Evolutionary conservation across 2,329 filamentous ascomycete species (phyloP), one percentile per base, ranked within the genome.

Genomic region (Colletotrichum liaoningense): DNA sequence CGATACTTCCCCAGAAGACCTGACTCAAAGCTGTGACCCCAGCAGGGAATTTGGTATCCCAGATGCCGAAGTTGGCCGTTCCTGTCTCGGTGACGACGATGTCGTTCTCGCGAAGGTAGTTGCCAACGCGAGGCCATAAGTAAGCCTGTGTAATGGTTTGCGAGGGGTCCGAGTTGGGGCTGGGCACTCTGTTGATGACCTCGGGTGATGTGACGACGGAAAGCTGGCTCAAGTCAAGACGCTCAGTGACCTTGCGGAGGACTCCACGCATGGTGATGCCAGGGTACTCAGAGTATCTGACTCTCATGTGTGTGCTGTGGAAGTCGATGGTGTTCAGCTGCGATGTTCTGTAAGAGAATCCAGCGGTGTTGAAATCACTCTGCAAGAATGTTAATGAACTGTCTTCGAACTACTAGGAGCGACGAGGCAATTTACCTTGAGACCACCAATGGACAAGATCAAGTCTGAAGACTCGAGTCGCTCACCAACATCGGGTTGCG

Each of bases 61-160:
- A 95, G 78, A 97, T 94, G 69, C 95, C 95, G 81, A 97, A 96
- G 84, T 95, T 96, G 71, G 94, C 88, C 0, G 95, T 98, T 52
- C 95, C 95, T 2, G 95, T 97, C 81, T 97, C 95, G 0, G 95
- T 96, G 63, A 97, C 89, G 67, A 98, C 86, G 69, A 97, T 90
- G 78, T 98, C 95, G 58, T 91, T 87, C 67, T 91, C 86, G 67
- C 88, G 87, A 11, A 97, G 84, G 86, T 93, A 97, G 74, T 92
- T 87, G 49, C 93, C 92, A 19, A 97, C 85, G 52, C 89, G 89
- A 0, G 93, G 93, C 94, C 94, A 97, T 81, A 97, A 88, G 87
- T 89, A 94, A 19, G 88, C 88, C 80, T 95, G 93, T 11, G 88
- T 92, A 79, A 95, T 93, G 55, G 59, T 80, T 63, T 78, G 78